Evolutionary conservation across 352 stramenopile species (phyloP), one percentile per base, ranked within the genome.

Genomic region (Globisporangium nagaii): DNA sequence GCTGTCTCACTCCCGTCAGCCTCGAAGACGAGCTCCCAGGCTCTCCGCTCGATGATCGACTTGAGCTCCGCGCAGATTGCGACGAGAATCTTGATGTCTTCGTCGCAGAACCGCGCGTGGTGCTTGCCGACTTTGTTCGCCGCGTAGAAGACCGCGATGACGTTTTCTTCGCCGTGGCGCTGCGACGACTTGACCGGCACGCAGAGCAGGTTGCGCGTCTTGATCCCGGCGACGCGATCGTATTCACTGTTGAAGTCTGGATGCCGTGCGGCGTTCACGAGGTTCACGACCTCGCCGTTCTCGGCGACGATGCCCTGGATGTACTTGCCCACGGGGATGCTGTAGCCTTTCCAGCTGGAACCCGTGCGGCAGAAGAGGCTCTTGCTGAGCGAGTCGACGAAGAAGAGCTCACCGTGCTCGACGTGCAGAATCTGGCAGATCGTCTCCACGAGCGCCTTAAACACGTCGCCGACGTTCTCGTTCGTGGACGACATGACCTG

Each of bases 141-240:
- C 1, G 78, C 82, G 59, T 95, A 90, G 24, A 93, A 84, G 2
- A 95, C 80, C 0, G 77, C 81, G 58, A 93, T 76, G 13, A 89
- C 69, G 45, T 76, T 66, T n/a, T 78, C 69, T 5, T 61, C 58
- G 53, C 66, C 36, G 85, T 95, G 60, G 87, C 90, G 44, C 79
- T 77, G 37, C 12, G 62, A 60, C 6, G 75, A 74, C 34, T 80
- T 80, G 52, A 96, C 77, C 0, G 85, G 85, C 3, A 93, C 72
- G 55, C 75, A 88, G 2, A 95, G 59, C 27, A 94, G 45, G 56
- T 62, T 90, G 12, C 74, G 78, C 3, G 83, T 89, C 46, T 76
- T 58, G 49, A 87, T 70, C 8, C 73, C 76, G 9, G 74, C 77
- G 15, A 84, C 35, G 5, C 63, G 48, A 53, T 96, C 86, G 45